Conservation (phyloP, 257 asterid species). For the Eustoma russellianum region DNA sequence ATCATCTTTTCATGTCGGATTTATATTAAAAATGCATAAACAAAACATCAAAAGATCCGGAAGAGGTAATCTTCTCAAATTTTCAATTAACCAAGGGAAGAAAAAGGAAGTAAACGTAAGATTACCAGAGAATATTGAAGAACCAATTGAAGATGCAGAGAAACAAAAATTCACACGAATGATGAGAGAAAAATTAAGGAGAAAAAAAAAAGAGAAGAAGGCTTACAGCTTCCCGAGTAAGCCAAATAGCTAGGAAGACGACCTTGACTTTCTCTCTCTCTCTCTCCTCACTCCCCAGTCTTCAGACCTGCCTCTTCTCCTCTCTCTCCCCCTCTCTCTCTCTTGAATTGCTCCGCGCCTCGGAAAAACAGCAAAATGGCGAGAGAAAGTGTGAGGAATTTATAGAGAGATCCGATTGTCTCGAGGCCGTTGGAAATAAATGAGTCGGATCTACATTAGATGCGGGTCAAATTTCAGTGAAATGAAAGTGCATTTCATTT, state of each 20-base stretch:
- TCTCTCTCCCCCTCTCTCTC: not conserved
- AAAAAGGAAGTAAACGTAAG: not conserved
- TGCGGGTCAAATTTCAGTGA: constrained; percentile 26
- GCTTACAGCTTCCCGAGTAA: constrained; percentile 12
- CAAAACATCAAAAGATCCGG: not conserved
- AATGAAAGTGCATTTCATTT: constrained; percentile 8
- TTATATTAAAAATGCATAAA: not conserved
- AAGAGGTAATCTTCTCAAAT: not conserved
- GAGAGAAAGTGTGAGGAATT: constrained; percentile 21
- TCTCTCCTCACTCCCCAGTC: too few species aligned
- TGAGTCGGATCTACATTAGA: constrained; percentile 23
- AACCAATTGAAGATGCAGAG: not conserved
- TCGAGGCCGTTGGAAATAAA: constrained; percentile 23
- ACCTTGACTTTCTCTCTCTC: constrained; percentile 21
- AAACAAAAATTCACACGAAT: not conserved
- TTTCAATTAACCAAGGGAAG: not conserved
- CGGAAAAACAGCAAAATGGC: constrained; percentile 10
- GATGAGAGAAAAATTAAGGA: not conserved
- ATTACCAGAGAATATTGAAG: not conserved
- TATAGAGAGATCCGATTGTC: constrained; percentile 44
- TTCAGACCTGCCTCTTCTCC: too few species aligned
- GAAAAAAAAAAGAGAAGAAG: constrained; percentile 21
- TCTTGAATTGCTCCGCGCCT: not conserved
- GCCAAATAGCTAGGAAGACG: constrained; percentile 16
- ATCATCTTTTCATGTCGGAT: not conserved